A percentile compares a stretch with the other conserved stretches of the same genome.
These are phyloP conservation scores for Colletotrichum magnum DNA, from an alignment of 2,329 filamentous ascomycete genomes.

Conservation along the genomic window DNA sequence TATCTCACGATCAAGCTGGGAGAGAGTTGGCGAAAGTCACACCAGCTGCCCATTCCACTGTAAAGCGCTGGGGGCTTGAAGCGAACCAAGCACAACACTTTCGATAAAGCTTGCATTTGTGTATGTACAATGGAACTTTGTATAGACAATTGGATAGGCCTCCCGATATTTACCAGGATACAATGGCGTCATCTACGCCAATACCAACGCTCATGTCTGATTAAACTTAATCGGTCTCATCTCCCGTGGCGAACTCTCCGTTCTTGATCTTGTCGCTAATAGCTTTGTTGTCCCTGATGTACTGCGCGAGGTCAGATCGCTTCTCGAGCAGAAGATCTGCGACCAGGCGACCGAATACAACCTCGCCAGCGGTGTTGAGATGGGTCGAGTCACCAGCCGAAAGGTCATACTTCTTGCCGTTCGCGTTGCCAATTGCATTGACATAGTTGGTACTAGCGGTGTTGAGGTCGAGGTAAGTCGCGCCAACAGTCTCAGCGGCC, in stretches of 20 bases:
- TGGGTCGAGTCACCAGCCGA: conserved; percentile 66
- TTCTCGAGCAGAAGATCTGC: conserved; percentile 61
- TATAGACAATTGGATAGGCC: no score
- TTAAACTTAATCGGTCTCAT: conserved; percentile 33
- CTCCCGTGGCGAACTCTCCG: conserved; percentile 47
- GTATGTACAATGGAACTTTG: neutral
- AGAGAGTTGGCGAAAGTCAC: conserved; percentile 1
- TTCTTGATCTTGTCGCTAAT: conserved; percentile 51
- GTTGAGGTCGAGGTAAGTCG: conserved; percentile 65
- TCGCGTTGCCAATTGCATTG: conserved; percentile 63
- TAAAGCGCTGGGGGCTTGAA: neutral
- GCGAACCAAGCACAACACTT: no score
- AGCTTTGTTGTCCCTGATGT: conserved; percentile 48
- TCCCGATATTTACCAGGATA: neutral
- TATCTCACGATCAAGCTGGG: conserved; percentile 5
- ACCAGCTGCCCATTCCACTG: conserved; percentile 7
- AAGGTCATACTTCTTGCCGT: conserved; percentile 63
- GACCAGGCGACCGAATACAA: conserved; percentile 72
- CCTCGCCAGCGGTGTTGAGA: conserved; percentile 65
- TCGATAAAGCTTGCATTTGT: no score
- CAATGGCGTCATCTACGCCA: neutral
- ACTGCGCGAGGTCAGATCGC: conserved; percentile 43
- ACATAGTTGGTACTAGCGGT: conserved; percentile 64
- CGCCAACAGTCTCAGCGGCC: conserved; percentile 57
- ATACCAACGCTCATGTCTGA: no score